Percentiles rank a stretch among this genome's conserved stretches.
Conservation (phyloP, 192 early-diverging fungal species). For the Gryganskiella cystojenkinii region DNA sequence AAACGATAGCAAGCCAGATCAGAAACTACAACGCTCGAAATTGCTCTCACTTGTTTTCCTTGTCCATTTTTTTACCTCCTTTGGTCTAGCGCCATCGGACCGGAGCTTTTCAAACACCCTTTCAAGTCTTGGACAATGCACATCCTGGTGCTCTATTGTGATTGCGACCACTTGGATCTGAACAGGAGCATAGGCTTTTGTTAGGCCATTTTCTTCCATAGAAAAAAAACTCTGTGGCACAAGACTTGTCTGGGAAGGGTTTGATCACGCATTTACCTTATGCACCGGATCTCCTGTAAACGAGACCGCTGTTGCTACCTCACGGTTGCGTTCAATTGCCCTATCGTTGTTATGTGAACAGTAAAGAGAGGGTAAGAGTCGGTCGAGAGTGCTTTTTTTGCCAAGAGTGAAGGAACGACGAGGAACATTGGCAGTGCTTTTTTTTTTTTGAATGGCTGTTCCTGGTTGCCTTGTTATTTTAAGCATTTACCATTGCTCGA, state of each 20-base stretch:
- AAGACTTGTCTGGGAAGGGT: background rate
- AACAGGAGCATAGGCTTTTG: background rate
- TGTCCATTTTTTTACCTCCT: constrained; percentile 22
- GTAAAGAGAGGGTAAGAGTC: background rate
- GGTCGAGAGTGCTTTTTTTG: background rate
- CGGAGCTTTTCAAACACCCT: constrained; percentile 37
- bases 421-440: background rate
- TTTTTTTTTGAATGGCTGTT: background rate
- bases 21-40: too few species aligned
- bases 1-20: too few species aligned
- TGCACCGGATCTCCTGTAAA: constrained; percentile 47
- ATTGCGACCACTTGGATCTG: constrained; percentile 31
- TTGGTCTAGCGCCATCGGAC: constrained; percentile 29
- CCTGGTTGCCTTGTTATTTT: background rate
- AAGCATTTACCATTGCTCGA: constrained; percentile 49
- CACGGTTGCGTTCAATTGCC: constrained; percentile 50
- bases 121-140: constrained; percentile 37
- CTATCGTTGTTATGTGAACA: background rate
- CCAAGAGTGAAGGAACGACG: background rate
- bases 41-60: background rate
- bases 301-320: constrained; percentile 43
- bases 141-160: constrained; percentile 33
- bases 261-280: constrained; percentile 25
- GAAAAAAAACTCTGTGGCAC: background rate
- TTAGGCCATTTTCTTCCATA: too few species aligned